Conservation (phyloP, 495 filamentous ascomycete species). For the Penicillium salamii region DNA sequence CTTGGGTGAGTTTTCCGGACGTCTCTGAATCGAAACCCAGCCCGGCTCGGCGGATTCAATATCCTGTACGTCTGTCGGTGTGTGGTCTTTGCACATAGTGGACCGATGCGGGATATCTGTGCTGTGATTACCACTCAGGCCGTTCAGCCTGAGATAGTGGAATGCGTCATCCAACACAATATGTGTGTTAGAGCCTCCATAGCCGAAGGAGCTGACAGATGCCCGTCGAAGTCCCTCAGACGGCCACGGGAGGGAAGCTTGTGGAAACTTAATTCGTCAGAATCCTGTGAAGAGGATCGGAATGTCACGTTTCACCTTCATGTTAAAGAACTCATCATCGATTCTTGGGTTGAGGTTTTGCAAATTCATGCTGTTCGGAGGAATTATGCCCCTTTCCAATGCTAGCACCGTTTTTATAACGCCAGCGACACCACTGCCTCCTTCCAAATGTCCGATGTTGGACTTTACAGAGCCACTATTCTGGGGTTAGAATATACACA, state of each 20-base stretch:
- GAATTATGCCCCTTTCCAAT: conserved; percentile 44
- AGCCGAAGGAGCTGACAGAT: conserved; percentile 36
- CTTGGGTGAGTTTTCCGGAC: conserved; percentile 1
- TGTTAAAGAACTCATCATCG: conserved; percentile 14
- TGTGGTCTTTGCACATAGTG: neutral
- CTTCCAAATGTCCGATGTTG: conserved; percentile 51
- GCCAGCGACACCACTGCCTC: conserved; percentile 52
- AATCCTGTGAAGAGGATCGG: neutral
- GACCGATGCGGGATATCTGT: conserved; percentile 1
- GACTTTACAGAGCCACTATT: conserved; percentile 43
- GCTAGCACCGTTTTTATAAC: conserved; percentile 52
- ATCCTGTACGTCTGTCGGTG: neutral
- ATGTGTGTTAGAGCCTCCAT: conserved; percentile 32
- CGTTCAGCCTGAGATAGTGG: conserved; percentile 10
- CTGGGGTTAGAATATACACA: neutral
- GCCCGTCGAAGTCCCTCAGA: conserved; percentile 19
- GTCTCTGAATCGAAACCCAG: neutral
- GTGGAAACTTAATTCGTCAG: conserved; percentile 10
- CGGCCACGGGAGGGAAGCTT: conserved; percentile 12
- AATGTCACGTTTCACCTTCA: conserved; percentile 10
- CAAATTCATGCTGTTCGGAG: conserved; percentile 49
- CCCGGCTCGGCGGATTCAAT: neutral
- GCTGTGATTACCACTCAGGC: conserved; percentile 13
- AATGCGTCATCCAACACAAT: conserved; percentile 32
- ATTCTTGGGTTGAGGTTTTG: conserved; percentile 43